phyloP scores from a whole-genome alignment of 768 basidiomycete genomes.

The Lactarius pseudohatsudake region DNA sequence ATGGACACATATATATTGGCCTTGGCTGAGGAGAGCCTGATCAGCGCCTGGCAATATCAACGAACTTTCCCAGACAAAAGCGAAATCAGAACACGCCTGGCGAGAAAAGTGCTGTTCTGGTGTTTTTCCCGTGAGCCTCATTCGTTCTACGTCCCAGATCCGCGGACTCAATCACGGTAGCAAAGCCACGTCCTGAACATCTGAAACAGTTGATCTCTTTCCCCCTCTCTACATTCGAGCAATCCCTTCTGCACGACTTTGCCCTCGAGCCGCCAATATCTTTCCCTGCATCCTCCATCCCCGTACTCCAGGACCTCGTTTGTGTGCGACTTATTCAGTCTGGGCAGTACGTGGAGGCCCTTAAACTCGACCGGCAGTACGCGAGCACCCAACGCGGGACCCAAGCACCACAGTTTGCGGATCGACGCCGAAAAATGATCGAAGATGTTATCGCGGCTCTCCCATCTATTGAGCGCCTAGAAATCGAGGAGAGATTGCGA shows the following conservation, averaged over 20 bases:
- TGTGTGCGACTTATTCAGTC: slow-evolving; percentile 74
- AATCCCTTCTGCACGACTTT: slow-evolving; percentile 53
- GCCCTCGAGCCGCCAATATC: slow-evolving; percentile 55
- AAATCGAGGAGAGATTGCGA: slow-evolving; percentile 58
- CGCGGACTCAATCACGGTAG: slow-evolving; percentile 8
- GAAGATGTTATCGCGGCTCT: slow-evolving; percentile 66
- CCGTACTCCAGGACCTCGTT: slow-evolving; percentile 72
- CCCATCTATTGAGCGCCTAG: slow-evolving; percentile 58
- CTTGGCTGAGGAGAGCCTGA: slow-evolving; percentile 59
- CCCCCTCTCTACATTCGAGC: slow-evolving; percentile 66
- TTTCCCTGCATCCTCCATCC: slow-evolving; percentile 49
- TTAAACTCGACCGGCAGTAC: slow-evolving; percentile 72
- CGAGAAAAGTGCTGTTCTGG: slow-evolving; percentile 65
- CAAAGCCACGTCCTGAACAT: slow-evolving; percentile 43
- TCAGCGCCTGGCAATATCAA: slow-evolving; percentile 76
- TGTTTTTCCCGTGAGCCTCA: slow-evolving; percentile 61
- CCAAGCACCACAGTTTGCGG: slow-evolving; percentile 41
- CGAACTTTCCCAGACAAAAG: slow-evolving; percentile 64
- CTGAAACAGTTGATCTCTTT: slow-evolving; percentile 63
- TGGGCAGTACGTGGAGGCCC: slow-evolving; percentile 68
- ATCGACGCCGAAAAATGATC: slow-evolving; percentile 67
- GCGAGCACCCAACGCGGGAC: slow-evolving; percentile 34
- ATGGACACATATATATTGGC: slow-evolving; percentile 69
- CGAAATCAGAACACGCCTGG: slow-evolving; percentile 51
- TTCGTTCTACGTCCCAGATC: neutral